Conservation (phyloP, 495 filamentous ascomycete species). For the Penicillium coprophilum region DNA sequence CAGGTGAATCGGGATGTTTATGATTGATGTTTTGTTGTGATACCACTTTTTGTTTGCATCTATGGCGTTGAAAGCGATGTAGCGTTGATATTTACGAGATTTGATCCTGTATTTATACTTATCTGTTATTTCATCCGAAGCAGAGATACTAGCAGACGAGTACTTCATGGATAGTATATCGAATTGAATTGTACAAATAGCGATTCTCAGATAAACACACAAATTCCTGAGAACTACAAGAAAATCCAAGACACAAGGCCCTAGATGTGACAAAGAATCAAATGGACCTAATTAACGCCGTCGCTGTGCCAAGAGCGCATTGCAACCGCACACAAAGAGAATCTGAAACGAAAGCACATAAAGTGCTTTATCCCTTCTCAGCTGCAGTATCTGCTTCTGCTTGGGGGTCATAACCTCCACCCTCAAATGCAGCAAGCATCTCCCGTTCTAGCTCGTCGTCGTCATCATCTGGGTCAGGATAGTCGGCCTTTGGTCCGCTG, state of each 20-base stretch:
- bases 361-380: conserved; percentile 27
- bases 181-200: not conserved
- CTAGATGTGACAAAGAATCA: conserved; percentile 9
- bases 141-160: too few species aligned
- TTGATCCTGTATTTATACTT: not conserved
- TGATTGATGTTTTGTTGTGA: conserved; percentile 21
- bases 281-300: conserved; percentile 35
- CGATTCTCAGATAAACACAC: conserved; percentile 2
- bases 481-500: conserved; percentile 15
- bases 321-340: conserved; percentile 24
- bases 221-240: not conserved
- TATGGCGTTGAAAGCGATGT: conserved; percentile 16
- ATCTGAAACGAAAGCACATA: not conserved
- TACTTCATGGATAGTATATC: not conserved
- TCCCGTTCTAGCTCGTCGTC: conserved; percentile 67
- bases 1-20: conserved; percentile 72
- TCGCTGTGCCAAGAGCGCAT: conserved; percentile 43
- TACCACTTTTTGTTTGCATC: conserved; percentile 21
- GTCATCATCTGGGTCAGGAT: conserved; percentile 43
- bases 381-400: conserved; percentile 32
- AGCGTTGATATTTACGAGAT: not conserved
- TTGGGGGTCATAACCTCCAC: conserved; percentile 39
- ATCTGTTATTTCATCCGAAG: too few species aligned
- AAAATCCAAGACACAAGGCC: not conserved
- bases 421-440: conserved; percentile 65